Evolutionary conservation across 2,329 filamentous ascomycete genomes (phyloP).

Genomic region (Stachybotrys chlorohalonatus): DNA sequence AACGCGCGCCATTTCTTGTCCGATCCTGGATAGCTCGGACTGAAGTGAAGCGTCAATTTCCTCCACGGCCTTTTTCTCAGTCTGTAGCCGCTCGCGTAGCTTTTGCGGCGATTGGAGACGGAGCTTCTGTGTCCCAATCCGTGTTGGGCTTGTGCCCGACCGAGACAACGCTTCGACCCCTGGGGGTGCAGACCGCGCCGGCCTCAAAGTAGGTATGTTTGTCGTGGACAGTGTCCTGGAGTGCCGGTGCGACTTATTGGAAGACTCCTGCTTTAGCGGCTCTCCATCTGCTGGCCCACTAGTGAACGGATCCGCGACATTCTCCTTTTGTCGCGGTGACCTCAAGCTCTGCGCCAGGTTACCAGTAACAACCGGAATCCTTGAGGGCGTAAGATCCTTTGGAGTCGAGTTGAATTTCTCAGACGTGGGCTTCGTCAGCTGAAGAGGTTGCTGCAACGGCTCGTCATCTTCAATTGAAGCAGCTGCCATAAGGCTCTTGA

Average conservation of each 20-base stretch:
- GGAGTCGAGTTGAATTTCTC: slow-evolving; percentile 49
- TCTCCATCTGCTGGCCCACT: slow-evolving; percentile 8
- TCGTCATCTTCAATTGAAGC: slow-evolving; percentile 37
- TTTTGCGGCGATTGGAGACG: slow-evolving; percentile 65
- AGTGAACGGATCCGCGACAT: slow-evolving; percentile 14
- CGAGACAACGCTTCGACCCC: slow-evolving; percentile 14
- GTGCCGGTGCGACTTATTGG: slow-evolving; percentile 25
- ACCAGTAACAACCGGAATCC: slow-evolving; percentile 41
- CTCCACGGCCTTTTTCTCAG: slow-evolving; percentile 66
- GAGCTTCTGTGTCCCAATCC: slow-evolving; percentile 38
- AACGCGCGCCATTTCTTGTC: slow-evolving; percentile 64
- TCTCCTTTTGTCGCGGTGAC: slow-evolving; percentile 38
- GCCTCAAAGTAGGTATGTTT: slow-evolving; percentile 44
- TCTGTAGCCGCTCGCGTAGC: slow-evolving; percentile 74
- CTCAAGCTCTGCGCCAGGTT: slow-evolving; percentile 25
- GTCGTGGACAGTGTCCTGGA: slow-evolving; percentile 43
- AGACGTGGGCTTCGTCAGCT: slow-evolving; percentile 43
- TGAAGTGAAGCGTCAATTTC: slow-evolving; percentile 61
- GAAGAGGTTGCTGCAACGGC: slow-evolving; percentile 36
- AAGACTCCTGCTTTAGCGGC: slow-evolving; percentile 10
- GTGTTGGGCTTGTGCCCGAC: slow-evolving; percentile 16
- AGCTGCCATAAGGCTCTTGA: slow-evolving; percentile 60
- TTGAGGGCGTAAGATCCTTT: slow-evolving; percentile 34
- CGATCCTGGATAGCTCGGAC: slow-evolving; percentile 70
- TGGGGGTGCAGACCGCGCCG: slow-evolving; percentile 20